Evolutionary conservation across 192 early-diverging fungal species (phyloP).

Genomic region (Coemansia sp.): DNA sequence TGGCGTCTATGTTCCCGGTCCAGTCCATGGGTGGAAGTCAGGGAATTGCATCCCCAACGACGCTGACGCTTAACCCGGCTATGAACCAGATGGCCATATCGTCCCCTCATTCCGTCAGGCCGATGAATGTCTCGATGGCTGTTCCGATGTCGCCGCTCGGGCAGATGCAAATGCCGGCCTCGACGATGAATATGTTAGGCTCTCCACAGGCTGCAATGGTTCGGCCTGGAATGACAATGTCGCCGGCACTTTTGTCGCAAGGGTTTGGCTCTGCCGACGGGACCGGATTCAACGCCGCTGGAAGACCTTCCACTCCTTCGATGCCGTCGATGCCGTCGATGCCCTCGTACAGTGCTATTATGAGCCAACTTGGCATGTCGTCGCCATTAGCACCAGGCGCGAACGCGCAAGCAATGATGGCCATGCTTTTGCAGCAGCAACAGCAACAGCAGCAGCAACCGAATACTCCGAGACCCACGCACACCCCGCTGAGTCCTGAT

Average conservation of each 20-base stretch:
- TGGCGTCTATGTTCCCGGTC: conserved; percentile 15
- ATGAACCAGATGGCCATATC: conserved; percentile 21
- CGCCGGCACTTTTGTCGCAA: conserved; percentile 12
- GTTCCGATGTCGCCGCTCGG: conserved; percentile 27
- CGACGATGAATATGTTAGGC: conserved; percentile 12
- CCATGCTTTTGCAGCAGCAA: conserved; percentile 45
- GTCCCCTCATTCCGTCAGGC: conserved; percentile 17
- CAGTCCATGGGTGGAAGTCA: background rate
- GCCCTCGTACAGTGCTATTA: conserved; percentile 5
- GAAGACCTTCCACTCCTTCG: conserved; percentile 12
- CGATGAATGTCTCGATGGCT: conserved; percentile 14
- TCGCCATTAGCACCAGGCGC: conserved; percentile 23
- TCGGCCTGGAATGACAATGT: conserved; percentile 16
- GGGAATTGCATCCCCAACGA: background rate
- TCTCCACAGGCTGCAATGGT: conserved; percentile 20
- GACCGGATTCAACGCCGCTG: conserved; percentile 8
- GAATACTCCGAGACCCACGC: conserved; percentile 29
- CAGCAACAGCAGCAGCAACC: conserved; percentile 30
- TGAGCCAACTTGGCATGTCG: conserved; percentile 12
- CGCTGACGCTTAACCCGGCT: conserved; percentile 14
- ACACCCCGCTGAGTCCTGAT: conserved; percentile 33
- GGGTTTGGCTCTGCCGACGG: background rate
- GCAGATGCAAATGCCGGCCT: conserved; percentile 5
- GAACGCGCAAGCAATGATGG: conserved; percentile 48
- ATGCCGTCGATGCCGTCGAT: conserved; percentile 15